phyloP scores from a whole-genome alignment of 805 yeast genomes.

The Saturnispora besseyi region DNA sequence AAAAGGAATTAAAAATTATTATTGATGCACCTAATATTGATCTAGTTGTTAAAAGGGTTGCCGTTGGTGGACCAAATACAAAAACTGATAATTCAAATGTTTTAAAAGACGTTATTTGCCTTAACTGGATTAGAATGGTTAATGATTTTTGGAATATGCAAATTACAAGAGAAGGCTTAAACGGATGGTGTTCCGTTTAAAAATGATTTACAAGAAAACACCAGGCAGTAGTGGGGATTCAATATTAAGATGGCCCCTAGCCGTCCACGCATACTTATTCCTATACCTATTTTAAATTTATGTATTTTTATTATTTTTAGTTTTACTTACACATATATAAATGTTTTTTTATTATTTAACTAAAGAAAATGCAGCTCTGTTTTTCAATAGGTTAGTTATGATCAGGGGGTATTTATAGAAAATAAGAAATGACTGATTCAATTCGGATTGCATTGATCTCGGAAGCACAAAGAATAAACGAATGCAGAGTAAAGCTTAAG shows the following conservation, averaged over 20 bases:
- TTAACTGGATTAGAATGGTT: conserved; percentile 20
- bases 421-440: too few relatives aligned
- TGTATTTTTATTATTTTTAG: not conserved
- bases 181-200: conserved; percentile 21
- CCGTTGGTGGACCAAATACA: conserved; percentile 12
- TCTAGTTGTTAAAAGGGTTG: conserved; percentile 6
- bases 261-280: not conserved
- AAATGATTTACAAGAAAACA: not conserved
- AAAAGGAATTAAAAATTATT: conserved; percentile 12
- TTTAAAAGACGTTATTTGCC: conserved; percentile 10
- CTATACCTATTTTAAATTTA: not conserved
- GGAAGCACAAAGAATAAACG: too few relatives aligned
- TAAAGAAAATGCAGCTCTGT: not conserved
- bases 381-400: too few relatives aligned
- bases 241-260: too few relatives aligned
- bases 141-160: conserved; percentile 13
- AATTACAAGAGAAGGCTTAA: conserved; percentile 18
- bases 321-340: not conserved
- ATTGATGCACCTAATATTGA: conserved; percentile 8
- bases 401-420: too few relatives aligned
- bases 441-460: too few relatives aligned
- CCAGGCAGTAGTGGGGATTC: too few relatives aligned
- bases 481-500: too few relatives aligned
- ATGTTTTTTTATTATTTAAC: not conserved
- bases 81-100: not conserved